These are phyloP conservation scores for Athelia psychrophila DNA, from an alignment of 1,284 basidiomycete genomes.

Conservation along the genomic window DNA sequence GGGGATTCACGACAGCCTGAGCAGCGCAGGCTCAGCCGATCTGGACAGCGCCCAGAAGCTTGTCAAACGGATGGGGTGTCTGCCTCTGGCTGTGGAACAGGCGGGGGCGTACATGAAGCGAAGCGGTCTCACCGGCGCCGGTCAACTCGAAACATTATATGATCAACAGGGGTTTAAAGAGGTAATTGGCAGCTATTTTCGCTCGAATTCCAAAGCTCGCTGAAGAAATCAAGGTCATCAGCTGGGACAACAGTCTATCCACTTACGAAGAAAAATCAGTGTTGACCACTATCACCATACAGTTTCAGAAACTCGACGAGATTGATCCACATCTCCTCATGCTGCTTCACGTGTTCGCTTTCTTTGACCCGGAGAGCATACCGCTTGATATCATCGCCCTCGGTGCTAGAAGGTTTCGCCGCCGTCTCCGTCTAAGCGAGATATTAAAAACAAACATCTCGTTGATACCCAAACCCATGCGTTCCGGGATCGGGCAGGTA, in stretches of 20 bases:
- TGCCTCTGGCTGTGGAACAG: too few relatives aligned
- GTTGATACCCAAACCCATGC: too few relatives aligned
- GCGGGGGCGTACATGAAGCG: too few relatives aligned
- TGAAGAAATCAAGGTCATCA: constrained; percentile 32
- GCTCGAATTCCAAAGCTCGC: background rate
- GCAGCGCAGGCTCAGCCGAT: too few relatives aligned
- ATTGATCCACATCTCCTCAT: too few relatives aligned
- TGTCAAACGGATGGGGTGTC: too few relatives aligned
- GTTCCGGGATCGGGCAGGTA: too few relatives aligned
- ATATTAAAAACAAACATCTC: too few relatives aligned
- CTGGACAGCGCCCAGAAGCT: too few relatives aligned
- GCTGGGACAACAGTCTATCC: constrained; percentile 33
- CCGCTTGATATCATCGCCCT: constrained; percentile 46
- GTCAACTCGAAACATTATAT: constrained; percentile 39
- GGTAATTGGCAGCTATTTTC: background rate
- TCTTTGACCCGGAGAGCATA: constrained; percentile 39
- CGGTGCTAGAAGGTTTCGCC: constrained; percentile 36
- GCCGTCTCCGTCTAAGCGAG: background rate
- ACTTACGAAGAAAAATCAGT: constrained; percentile 32
- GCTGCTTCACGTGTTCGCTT: constrained; percentile 5
- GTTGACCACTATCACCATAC: constrained; percentile 38
- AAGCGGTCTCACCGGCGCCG: too few relatives aligned
- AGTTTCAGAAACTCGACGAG: constrained; percentile 21
- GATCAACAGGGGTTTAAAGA: background rate
- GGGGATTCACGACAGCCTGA: too few relatives aligned